These are phyloP conservation scores for Lentinula novae-zelandiae DNA, from an alignment of 1,284 basidiomycete genomes.

Conservation along the genomic window DNA sequence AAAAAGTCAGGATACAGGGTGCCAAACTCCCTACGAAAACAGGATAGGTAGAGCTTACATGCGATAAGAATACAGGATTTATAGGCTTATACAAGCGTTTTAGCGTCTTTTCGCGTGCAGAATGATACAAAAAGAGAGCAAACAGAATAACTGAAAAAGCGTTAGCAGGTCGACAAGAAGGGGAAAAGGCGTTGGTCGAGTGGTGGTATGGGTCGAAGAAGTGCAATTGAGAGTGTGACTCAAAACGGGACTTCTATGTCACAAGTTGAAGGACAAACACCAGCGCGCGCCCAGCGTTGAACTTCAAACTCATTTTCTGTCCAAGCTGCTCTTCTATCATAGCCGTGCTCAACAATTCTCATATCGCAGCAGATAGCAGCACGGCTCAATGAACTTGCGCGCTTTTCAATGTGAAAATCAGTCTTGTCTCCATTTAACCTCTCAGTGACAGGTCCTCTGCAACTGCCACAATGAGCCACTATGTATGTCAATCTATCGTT, in stretches of 20 bases:
- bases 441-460: not conserved
- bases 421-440: not conserved
- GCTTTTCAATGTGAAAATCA: too few species aligned
- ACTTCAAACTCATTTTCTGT: not conserved
- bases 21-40: constrained; percentile 13
- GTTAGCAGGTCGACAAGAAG: not conserved
- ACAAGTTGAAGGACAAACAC: not conserved
- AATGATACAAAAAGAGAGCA: constrained; percentile 14
- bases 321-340: not conserved
- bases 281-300: too few species aligned
- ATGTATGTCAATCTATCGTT: not conserved
- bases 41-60: constrained; percentile 15
- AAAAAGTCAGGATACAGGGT: constrained; percentile 13
- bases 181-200: not conserved
- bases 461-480: not conserved
- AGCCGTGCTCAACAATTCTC: not conserved
- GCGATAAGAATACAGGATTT: constrained; percentile 15
- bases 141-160: constrained; percentile 4
- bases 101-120: constrained; percentile 5
- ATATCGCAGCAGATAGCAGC: not conserved
- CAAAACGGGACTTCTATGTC: not conserved
- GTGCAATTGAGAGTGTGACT: not conserved
- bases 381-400: too few species aligned
- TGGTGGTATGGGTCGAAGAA: not conserved
- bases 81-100: constrained; percentile 12